Conservation (phyloP, 768 basidiomycete species). For the Russula virescens region DNA sequence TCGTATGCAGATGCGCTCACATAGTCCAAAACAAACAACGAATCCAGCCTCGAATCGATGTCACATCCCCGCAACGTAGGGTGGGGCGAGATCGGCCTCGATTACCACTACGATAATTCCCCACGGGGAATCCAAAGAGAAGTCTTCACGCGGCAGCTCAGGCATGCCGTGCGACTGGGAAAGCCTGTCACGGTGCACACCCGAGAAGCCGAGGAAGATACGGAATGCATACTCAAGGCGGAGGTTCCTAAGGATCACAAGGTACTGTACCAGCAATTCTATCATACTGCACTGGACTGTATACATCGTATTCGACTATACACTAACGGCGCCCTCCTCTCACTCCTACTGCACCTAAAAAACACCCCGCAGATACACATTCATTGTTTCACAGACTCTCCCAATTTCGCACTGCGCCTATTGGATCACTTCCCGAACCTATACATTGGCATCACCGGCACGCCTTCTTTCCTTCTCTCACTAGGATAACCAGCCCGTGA, state of each 20-base stretch:
- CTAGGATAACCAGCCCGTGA: neutral
- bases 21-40: too few species aligned
- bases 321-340: neutral
- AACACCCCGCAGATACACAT: conserved; percentile 59
- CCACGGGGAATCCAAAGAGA: conserved; percentile 61
- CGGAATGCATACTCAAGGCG: conserved; percentile 69
- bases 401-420: conserved; percentile 63
- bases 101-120: conserved; percentile 79
- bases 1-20: too few species aligned
- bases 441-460: conserved; percentile 77
- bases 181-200: conserved; percentile 87
- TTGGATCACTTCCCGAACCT: conserved; percentile 76
- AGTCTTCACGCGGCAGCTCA: conserved; percentile 64
- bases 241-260: conserved; percentile 66
- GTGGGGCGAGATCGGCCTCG: conserved; percentile 85
- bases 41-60: conserved; percentile 62
- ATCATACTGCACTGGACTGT: too few species aligned
- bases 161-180: conserved; percentile 55
- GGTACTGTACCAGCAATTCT: conserved; percentile 31
- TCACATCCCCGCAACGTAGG: conserved; percentile 76
- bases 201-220: conserved; percentile 79
- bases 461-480: neutral
- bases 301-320: too few species aligned
- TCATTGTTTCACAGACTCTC: conserved; percentile 84
- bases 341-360: too few species aligned